Evolutionary conservation across 2,329 filamentous ascomycete genomes (phyloP), one percentile per base, ranked within the genome.

Genomic region (Tolypocladium ovalisporum): DNA sequence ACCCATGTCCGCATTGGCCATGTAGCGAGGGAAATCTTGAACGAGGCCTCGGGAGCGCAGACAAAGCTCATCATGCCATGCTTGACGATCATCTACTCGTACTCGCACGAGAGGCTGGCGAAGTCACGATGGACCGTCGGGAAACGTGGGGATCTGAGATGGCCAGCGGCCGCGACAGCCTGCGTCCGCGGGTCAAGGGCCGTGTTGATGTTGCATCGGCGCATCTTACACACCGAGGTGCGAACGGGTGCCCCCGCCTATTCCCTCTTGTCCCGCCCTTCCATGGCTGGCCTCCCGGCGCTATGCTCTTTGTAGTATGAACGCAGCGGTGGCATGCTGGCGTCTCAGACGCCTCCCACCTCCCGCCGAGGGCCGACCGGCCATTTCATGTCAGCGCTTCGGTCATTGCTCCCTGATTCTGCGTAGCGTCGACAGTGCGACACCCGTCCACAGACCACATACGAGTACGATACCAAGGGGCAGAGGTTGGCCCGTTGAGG

Each of bases 111-210:
- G 27, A 32, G 27, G 44, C 15, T 9, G 6, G 6, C 27, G 44
- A 51, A 51, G 47, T 19, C 27, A 13, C 47, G 22, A 40, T 7
- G 52, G 52, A 37, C 52, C 52, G 36, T 36, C 52, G 36, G 32
- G 36, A 36, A 54, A 54, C 52, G 52, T 54, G 52, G 52, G 32
- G 52, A 54, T 54, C 52, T 54, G 36, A 54, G 52, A 54, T 54
- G 36, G 36, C 39, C 36, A 22, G 36, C 52, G 52, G 36, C 52
- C 52, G 24, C 17, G 36, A 40, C 52, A 22, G 36, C 52, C 35
- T 40, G 52, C 36, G 52, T 40, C 52, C 52, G 52, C 52, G 52
- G 15, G 19, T 27, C 34, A 5, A 29, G 35, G 35, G 36, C 52
- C 24, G 36, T 29, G 22, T 54, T 36, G 36, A 24, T 15, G 34